These are phyloP conservation scores for Nannochloris sp. DNA, from an alignment of 139 green algal species.

Conservation along the genomic window DNA sequence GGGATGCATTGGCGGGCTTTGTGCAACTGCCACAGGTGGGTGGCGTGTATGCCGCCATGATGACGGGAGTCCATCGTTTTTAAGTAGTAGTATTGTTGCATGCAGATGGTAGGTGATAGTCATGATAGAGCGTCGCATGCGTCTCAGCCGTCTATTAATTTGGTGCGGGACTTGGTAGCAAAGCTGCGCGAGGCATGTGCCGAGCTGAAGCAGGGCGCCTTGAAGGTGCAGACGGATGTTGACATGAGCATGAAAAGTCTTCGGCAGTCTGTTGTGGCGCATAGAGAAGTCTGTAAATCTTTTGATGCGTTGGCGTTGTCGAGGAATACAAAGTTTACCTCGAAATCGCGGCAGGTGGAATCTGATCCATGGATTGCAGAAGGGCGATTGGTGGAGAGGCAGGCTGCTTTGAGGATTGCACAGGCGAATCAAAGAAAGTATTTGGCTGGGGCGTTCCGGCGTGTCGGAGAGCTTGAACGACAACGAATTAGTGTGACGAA, in stretches of 20 bases:
- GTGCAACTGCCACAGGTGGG: slow-evolving; percentile 14
- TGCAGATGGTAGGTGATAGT: slow-evolving; percentile 8
- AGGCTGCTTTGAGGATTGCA: slow-evolving; percentile 25
- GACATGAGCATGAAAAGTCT: slow-evolving; percentile 23
- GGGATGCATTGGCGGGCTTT: slow-evolving; percentile 25
- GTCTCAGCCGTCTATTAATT: not conserved
- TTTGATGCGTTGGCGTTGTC: slow-evolving; percentile 14
- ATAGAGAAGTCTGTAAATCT: slow-evolving; percentile 21
- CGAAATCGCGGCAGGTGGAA: slow-evolving; percentile 16
- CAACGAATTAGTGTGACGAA: slow-evolving; percentile 23
- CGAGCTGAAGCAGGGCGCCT: slow-evolving; percentile 7
- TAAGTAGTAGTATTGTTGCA: too few species aligned
- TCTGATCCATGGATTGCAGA: slow-evolving; percentile 54
- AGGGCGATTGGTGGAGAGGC: slow-evolving; percentile 33
- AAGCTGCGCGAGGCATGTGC: slow-evolving; percentile 11
- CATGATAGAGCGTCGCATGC: slow-evolving; percentile 12
- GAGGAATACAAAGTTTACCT: slow-evolving; percentile 9
- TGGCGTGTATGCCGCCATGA: too few species aligned
- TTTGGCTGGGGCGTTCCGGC: slow-evolving; percentile 34
- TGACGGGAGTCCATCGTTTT: too few species aligned
- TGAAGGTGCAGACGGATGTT: slow-evolving; percentile 16
- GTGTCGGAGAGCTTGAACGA: slow-evolving; percentile 38
- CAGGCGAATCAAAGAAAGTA: slow-evolving; percentile 36
- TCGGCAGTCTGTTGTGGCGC: slow-evolving; percentile 20
- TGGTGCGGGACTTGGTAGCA: not conserved